Evolutionary conservation across 371 early-diverging fungal species (phyloP).

Genomic region (Lichtheimia corymbifera): DNA sequence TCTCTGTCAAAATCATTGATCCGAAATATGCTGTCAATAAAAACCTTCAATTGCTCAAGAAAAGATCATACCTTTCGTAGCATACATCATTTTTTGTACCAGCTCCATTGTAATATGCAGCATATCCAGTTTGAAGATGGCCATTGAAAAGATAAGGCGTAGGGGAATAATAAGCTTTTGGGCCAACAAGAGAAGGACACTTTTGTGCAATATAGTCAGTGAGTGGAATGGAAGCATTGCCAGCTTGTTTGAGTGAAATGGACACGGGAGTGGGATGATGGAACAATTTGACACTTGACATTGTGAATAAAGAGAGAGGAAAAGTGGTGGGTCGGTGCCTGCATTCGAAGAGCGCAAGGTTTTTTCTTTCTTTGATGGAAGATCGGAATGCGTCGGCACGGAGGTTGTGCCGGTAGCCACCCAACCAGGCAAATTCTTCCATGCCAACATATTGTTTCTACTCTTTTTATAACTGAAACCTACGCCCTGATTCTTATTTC

Average conservation of each 20-base stretch:
- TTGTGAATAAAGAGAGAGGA: neutral
- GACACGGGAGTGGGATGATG: conserved; percentile 11
- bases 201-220: conserved; percentile 37
- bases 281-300: conserved; percentile 18
- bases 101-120: conserved; percentile 48
- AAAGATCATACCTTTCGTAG: conserved; percentile 52
- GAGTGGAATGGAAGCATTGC: conserved; percentile 26
- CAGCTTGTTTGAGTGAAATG: conserved; percentile 11
- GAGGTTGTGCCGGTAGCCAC: neutral
- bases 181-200: conserved; percentile 48
- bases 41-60: neutral
- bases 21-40: neutral
- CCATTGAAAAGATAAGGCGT: conserved; percentile 63
- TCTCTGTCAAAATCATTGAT: conserved; percentile 43
- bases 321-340: neutral
- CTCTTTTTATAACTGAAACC: too few species aligned
- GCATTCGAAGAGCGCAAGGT: neutral
- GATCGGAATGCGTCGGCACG: too few species aligned
- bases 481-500: too few species aligned
- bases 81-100: conserved; percentile 35
- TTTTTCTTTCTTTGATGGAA: too few species aligned
- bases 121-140: conserved; percentile 66
- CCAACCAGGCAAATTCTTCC: neutral
- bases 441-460: too few species aligned
- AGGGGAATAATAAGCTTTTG: conserved; percentile 42